Base-by-base conservation (phyloP, 2,329 filamentous ascomycete species). In the Cladosporium sp. region DNA sequence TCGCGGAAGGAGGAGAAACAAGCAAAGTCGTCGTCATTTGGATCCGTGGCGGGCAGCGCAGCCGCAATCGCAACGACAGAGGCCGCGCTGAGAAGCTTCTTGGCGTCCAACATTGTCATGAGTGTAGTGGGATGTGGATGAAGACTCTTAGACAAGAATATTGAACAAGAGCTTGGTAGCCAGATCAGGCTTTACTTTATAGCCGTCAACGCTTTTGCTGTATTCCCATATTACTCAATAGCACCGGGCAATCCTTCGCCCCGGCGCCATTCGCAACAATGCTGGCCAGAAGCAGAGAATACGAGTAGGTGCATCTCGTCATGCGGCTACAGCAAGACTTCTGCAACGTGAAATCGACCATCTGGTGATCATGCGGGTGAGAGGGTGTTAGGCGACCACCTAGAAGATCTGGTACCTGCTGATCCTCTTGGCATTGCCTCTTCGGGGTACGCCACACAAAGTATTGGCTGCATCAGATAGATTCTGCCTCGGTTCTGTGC, bases 1-100 rank as follows among this genome's bases (percentile, higher is more conserved):
- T 37, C 42, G 53, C 53, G 34, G 32, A 32, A 49, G 44, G 53
- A 56, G 8, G 44, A 48, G 42, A 56, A 49, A 24, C 53, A 56
- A 9, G 22, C 42, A 35, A 56, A 56, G 44, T 56, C 53, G 6
- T 56, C 53, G 22, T 47, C 53, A 19, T 56, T 32, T 12, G 53
- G 44, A 15, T 19, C 44, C 7, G 53, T 56, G n/a, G 53, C 45
- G 12, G 53, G 50, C 17, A 44, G 8, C 4, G 50, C 37, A 53
- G 50, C 25, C 5, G 20, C 37, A n/a, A 42, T 17, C 15, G 37
- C 24, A 37, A 44, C 13, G 25, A 53, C 12, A 2, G 37, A 42
- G 32, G 37, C 37, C 32, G 32, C 37, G 10, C 24, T 9, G 20
- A 53, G 37, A 13, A 53, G 25, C 9, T 4, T 28, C 25, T 8